Evolutionary conservation across 2,329 filamentous ascomycete genomes (phyloP).

Genomic region (Venturia nashicola): DNA sequence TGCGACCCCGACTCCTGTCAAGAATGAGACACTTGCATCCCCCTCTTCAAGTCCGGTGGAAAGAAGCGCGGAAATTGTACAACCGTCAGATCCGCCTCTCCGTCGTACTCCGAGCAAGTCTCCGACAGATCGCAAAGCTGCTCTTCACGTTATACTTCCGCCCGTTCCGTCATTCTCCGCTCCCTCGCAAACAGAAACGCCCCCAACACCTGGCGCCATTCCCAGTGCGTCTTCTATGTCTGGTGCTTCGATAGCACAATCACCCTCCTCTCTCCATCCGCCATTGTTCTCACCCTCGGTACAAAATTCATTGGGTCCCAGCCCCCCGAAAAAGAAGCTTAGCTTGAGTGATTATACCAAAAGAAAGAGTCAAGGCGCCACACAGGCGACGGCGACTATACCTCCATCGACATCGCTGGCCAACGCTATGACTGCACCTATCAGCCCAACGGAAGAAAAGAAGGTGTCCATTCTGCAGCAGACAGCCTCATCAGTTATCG

Average conservation of each 20-base stretch:
- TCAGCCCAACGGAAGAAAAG: neutral
- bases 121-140: neutral
- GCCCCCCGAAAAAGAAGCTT: conserved; percentile 35
- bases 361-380: conserved; percentile 25
- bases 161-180: conserved; percentile 17
- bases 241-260: conserved; percentile 17
- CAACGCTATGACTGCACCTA: neutral
- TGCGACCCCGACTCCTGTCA: neutral
- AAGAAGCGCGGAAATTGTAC: neutral
- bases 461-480: neutral
- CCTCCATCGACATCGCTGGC: neutral
- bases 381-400: neutral
- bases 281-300: conserved; percentile 22
- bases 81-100: neutral
- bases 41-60: neutral
- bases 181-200: neutral
- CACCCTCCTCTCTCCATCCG: conserved; percentile 15
- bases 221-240: conserved; percentile 13
- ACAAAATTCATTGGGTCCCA: conserved; percentile 27
- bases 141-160: conserved; percentile 20
- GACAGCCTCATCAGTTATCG: neutral
- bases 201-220: conserved; percentile 17
- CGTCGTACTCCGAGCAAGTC: neutral
- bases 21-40: conserved; percentile 1
- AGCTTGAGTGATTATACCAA: conserved; percentile 39